Percentiles rank a stretch among this genome's conserved stretches.
These are phyloP conservation scores for Biscogniauxia marginata DNA, from an alignment of 2,329 filamentous ascomycete genomes.

Conservation along the genomic window DNA sequence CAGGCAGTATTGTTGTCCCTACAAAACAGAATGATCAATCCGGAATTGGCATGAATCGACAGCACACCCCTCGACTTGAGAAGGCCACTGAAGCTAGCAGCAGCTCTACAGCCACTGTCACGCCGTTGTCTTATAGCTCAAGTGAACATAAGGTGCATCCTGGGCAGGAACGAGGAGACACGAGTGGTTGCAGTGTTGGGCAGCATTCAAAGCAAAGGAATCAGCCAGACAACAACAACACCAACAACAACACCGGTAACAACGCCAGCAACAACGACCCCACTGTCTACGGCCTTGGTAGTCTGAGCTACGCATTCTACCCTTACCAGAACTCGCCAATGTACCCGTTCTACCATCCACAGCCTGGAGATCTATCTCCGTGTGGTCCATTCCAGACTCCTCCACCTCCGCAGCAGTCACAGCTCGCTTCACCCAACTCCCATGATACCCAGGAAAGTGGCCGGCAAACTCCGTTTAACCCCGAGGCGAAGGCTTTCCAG, in stretches of 20 bases:
- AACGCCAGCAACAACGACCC: too few relatives aligned
- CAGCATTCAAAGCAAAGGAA: background rate
- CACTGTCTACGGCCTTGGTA: background rate
- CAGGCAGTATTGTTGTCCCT: too few relatives aligned
- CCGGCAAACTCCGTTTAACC: background rate
- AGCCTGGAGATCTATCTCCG: background rate
- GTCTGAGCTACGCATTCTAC: background rate
- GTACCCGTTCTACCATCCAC: background rate
- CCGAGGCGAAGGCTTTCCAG: background rate
- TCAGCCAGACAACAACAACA: too few relatives aligned
- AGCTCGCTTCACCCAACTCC: background rate
- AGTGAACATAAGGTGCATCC: too few relatives aligned
- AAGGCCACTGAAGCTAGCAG: too few relatives aligned
- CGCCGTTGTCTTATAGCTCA: too few relatives aligned
- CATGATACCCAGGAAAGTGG: background rate
- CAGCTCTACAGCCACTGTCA: too few relatives aligned
- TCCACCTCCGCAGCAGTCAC: background rate
- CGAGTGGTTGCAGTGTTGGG: too few relatives aligned
- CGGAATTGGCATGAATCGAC: too few relatives aligned
- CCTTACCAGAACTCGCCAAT: background rate
- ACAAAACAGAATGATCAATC: too few relatives aligned
- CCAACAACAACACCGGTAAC: too few relatives aligned
- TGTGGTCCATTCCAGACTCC: background rate
- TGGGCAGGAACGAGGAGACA: too few relatives aligned
- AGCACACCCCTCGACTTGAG: background rate